Percentiles rank a stretch among this genome's conserved stretches.
phyloP scores from a whole-genome alignment of 495 filamentous ascomycete genomes.

The Oleoguttula mirabilis region DNA sequence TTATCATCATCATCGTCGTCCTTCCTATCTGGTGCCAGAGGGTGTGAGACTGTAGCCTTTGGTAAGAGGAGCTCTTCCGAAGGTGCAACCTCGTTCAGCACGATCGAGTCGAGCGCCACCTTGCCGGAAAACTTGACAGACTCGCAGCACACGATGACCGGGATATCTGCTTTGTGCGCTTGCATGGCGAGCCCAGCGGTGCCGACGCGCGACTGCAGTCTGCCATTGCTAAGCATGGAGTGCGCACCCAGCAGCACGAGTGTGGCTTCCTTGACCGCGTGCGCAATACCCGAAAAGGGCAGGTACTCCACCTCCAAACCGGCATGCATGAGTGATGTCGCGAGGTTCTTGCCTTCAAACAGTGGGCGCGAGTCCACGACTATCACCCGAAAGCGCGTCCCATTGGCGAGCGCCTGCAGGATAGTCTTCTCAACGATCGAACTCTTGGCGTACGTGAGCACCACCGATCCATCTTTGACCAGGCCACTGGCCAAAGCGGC shows the following conservation, averaged over 20 bases:
- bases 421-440: conserved; percentile 73
- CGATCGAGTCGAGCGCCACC: conserved; percentile 80
- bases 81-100: conserved; percentile 79
- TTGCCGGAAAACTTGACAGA: conserved; percentile 91
- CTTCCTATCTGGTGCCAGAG: conserved; percentile 17
- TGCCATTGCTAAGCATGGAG: conserved; percentile 80
- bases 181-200: conserved; percentile 83
- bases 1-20: conserved; percentile 22
- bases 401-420: conserved; percentile 52
- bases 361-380: conserved; percentile 74
- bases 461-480: conserved; percentile 66
- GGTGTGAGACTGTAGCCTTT: conserved; percentile 3
- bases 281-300: conserved; percentile 59
- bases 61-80: conserved; percentile 46
- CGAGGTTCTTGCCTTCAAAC: conserved; percentile 67
- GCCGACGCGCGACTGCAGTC: conserved; percentile 74
- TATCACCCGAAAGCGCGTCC: conserved; percentile 67
- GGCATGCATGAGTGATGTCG: conserved; percentile 49
- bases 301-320: conserved; percentile 72
- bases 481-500: conserved; percentile 57
- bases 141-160: conserved; percentile 86
- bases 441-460: conserved; percentile 83
- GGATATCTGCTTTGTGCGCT: conserved; percentile 58
- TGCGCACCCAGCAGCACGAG: conserved; percentile 82
- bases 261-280: conserved; percentile 58